phyloP scores from a whole-genome alignment of 2,329 filamentous ascomycete species.

The Trichoderma citrinoviride region DNA sequence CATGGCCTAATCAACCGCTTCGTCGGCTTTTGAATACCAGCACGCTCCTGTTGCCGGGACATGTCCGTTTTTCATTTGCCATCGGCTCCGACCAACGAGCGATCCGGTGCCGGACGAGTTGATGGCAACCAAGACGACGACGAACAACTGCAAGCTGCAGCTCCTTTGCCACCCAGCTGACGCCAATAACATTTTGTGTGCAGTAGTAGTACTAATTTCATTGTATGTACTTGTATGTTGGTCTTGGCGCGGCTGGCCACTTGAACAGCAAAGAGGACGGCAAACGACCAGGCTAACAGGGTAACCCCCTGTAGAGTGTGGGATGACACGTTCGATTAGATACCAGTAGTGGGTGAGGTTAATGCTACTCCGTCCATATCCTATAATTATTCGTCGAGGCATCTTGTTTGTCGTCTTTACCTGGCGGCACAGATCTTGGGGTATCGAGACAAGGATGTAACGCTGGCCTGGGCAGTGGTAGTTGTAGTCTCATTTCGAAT shows the following conservation, averaged over 20 bases:
- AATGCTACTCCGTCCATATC: neutral
- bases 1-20: neutral
- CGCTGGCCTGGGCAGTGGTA: neutral
- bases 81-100: slow-evolving; percentile 2
- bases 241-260: slow-evolving; percentile 7
- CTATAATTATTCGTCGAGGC: neutral
- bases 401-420: neutral
- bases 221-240: neutral
- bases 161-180: slow-evolving; percentile 12
- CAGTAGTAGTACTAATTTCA: neutral
- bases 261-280: neutral
- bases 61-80: slow-evolving; percentile 12
- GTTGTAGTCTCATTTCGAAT: too few relatives aligned
- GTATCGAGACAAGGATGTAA: neutral
- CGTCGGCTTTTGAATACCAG: neutral
- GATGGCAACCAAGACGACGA: neutral
- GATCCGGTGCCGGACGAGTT: neutral
- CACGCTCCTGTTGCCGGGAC: neutral
- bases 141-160: neutral
- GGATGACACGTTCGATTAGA: slow-evolving; percentile 13
- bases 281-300: slow-evolving; percentile 11
- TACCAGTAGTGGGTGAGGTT: slow-evolving; percentile 13
- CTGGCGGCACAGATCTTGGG: neutral
- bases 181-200: neutral
- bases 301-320: neutral